Conservation (phyloP, 1,284 basidiomycete genomes). For the Cryptococcus sp. region DNA sequence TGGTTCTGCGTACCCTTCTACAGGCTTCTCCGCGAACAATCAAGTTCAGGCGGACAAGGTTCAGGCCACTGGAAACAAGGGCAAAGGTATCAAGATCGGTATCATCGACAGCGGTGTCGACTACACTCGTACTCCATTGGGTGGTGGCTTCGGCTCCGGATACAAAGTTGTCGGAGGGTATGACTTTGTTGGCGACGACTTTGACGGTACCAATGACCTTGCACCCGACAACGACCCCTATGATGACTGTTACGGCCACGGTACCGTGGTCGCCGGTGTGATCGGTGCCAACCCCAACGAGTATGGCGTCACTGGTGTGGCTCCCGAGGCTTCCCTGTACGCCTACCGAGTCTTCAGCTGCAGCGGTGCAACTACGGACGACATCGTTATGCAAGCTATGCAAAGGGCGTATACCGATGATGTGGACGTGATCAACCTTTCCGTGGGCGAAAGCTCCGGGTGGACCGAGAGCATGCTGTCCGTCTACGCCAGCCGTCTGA, state of each 20-base stretch:
- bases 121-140: slow-evolving; percentile 65
- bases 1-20: slow-evolving; percentile 16
- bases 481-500: slow-evolving; percentile 62
- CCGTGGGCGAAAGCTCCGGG: slow-evolving; percentile 61
- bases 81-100: slow-evolving; percentile 60
- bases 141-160: slow-evolving; percentile 63
- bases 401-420: slow-evolving; percentile 55
- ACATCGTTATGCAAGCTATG: slow-evolving; percentile 53
- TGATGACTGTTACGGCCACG: slow-evolving; percentile 57
- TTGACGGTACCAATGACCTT: slow-evolving; percentile 45
- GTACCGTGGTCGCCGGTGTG: slow-evolving; percentile 67
- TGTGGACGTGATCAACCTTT: slow-evolving; percentile 65
- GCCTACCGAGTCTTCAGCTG: slow-evolving; percentile 54
- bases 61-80: slow-evolving; percentile 58
- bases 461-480: slow-evolving; percentile 61
- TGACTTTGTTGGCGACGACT: slow-evolving; percentile 52
- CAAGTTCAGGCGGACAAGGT: slow-evolving; percentile 56
- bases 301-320: slow-evolving; percentile 56
- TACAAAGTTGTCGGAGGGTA: slow-evolving; percentile 57
- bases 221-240: slow-evolving; percentile 51
- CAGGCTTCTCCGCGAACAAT: slow-evolving; percentile 31
- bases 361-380: slow-evolving; percentile 48
- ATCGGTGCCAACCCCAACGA: slow-evolving; percentile 58
- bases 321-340: slow-evolving; percentile 43
- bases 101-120: slow-evolving; percentile 60